Conservation (phyloP, 331 rosid genomes). For the Spiraea crenata region DNA sequence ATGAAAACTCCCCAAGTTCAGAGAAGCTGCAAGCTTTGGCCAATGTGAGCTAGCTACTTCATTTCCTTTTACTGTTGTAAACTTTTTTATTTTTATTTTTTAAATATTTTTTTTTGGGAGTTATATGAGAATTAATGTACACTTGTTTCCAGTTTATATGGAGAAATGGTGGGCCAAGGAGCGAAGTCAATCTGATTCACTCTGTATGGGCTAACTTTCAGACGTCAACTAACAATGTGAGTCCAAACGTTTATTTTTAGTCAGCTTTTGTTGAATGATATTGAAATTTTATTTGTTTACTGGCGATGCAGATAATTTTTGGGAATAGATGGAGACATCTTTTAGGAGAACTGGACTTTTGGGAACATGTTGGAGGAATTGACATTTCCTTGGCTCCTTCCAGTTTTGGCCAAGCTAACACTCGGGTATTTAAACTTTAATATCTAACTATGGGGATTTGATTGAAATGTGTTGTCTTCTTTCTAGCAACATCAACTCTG, state of each 20-base stretch:
- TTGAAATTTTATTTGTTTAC: slow-evolving; percentile 6
- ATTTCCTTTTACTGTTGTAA: background rate
- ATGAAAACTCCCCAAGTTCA: slow-evolving; percentile 57
- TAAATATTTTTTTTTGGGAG: too few relatives aligned
- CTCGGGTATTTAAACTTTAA: slow-evolving; percentile 52
- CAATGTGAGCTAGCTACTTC: slow-evolving; percentile 46
- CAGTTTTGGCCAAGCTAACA: slow-evolving; percentile 97
- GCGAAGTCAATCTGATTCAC: slow-evolving; percentile 65
- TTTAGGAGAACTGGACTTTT: slow-evolving; percentile 83
- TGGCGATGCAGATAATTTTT: slow-evolving; percentile 73
- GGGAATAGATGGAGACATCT: slow-evolving; percentile 98
- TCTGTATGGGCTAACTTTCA: slow-evolving; percentile 98
- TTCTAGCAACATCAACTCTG: background rate
- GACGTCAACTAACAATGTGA: slow-evolving; percentile 89
- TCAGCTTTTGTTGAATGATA: too few relatives aligned
- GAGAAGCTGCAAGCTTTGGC: slow-evolving; percentile 70
- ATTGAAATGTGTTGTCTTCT: background rate
- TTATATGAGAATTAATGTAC: background rate
- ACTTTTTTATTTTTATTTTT: background rate
- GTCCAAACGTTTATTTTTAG: slow-evolving; percentile 23
- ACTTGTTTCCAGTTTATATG: slow-evolving; percentile 60
- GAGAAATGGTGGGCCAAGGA: slow-evolving; percentile 81
- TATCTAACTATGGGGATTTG: background rate
- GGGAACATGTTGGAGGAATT: slow-evolving; percentile 96
- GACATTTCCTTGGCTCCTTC: slow-evolving; percentile 89